phyloP scores from a whole-genome alignment of 345 rosid genomes.

The Barbarea vulgaris region DNA sequence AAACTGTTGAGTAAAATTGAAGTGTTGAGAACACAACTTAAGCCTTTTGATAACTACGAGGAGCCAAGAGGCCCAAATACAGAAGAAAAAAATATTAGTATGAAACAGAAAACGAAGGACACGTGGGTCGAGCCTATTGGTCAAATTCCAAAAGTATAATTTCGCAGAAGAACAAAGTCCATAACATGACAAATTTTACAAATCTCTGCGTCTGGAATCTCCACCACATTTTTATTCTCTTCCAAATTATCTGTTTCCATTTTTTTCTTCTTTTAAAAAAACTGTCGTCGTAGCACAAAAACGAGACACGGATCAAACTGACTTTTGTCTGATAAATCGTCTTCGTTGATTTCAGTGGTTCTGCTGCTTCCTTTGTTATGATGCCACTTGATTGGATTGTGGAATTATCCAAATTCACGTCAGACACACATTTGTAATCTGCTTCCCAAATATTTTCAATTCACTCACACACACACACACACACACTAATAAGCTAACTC shows the following conservation, averaged over 20 bases:
- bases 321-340: constrained; percentile 31
- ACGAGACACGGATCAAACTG: constrained; percentile 19
- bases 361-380: constrained; percentile 33
- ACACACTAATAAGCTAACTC: background rate
- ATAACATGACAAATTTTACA: constrained; percentile 12
- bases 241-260: constrained; percentile 8
- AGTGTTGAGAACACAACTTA: background rate
- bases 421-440: constrained; percentile 44
- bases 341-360: constrained; percentile 38
- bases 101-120: background rate
- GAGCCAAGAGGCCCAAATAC: constrained; percentile 10
- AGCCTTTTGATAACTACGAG: constrained; percentile 23
- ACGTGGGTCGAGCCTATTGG: constrained; percentile 20
- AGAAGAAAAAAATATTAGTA: background rate
- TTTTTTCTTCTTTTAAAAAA: background rate
- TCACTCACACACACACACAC: constrained; percentile 6
- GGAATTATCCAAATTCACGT: constrained; percentile 33
- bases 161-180: background rate
- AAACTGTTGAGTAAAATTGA: background rate
- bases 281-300: constrained; percentile 11
- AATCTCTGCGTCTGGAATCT: constrained; percentile 27
- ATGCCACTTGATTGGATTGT: constrained; percentile 33
- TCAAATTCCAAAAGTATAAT: background rate
- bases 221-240: constrained; percentile 36
- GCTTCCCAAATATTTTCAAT: constrained; percentile 8